Evolutionary conservation across 805 yeast species (phyloP), one percentile per base, ranked within the genome.

Genomic region (Metschnikowia peoriensis): DNA sequence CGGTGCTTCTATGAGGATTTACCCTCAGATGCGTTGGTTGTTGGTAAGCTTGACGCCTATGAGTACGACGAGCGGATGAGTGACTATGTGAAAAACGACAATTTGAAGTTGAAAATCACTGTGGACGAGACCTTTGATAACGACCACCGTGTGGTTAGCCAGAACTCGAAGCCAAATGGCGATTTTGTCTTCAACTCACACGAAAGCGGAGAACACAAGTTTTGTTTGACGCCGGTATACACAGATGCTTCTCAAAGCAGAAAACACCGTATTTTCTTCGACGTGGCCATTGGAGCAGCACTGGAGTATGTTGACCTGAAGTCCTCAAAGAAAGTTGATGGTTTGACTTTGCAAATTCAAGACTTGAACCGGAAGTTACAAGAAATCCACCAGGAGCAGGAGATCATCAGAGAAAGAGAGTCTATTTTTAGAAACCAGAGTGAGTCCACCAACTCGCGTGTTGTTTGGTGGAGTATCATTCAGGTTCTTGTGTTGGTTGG

Each of bases 1-100:
- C 83, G 83, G 60, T 94, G 98, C 70, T 93, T 93, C 68, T 86
- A 73, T 63, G 94, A 92, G 65, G 96, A 88, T 55, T 75, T 93
- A 54, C 84, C 89, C 15, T 76, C 79, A 57, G 88, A 85, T 60
- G 83, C 96, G n/a, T 78, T 93, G 52, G 86, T 92, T 22, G 88
- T 88, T 52, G 96, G 93, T 50, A 75, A 63, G 63, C 83, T 88
- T 59, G 86, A 86, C 59, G 88, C 89, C 3, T 79, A 79, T 66
- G 91, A 87, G 61, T 77, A 70, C 54, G 77, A 80, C 59, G 76
- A 77, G 16, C 67, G 71, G 35, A 68, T 78, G 7, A 62, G 71
- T 42, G 78, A 77, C 40, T 84, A 77, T 65, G 73, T 76, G 62
- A 77, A 78, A 48, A 83, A 80, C 58, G 71, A 76, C n/a, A 78